A percentile compares a stretch with the other conserved stretches of the same genome.
Evolutionary conservation across 106 monocot genomes (phyloP).

Genomic region (Apostasia ramifera): DNA sequence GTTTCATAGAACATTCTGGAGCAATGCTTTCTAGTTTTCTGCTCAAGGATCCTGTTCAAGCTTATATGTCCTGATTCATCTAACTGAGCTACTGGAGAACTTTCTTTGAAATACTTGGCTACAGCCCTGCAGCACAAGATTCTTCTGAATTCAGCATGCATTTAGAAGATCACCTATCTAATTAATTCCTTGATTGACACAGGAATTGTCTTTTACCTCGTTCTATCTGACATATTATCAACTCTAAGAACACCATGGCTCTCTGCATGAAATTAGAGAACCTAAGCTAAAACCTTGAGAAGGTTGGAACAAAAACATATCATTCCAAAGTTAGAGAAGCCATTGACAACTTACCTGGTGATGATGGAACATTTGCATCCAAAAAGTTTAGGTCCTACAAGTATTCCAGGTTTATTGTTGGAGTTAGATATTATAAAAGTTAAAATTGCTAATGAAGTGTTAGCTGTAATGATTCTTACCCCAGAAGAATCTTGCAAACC

Average conservation of each 20-base stretch:
- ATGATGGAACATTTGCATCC: neutral
- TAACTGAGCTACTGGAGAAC: neutral
- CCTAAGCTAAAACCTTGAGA: neutral
- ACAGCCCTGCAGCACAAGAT: slow-evolving; percentile 4
- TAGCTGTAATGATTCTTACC: neutral
- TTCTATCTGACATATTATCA: slow-evolving; percentile 1
- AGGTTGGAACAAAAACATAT: neutral
- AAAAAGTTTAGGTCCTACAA: slow-evolving; percentile 6
- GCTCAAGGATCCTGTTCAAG: slow-evolving; percentile 4
- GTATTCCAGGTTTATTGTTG: too few relatives aligned
- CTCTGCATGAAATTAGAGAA: neutral
- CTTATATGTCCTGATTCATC: neutral
- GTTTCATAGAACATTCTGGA: slow-evolving; percentile 12
- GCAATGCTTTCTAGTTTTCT: slow-evolving; percentile 4
- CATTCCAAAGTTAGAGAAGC: too few relatives aligned
- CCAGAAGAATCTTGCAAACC: slow-evolving; percentile 23
- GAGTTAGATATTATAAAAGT: too few relatives aligned
- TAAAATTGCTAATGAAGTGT: neutral
- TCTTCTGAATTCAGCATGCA: neutral
- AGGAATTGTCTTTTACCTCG: slow-evolving; percentile 1
- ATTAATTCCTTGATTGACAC: neutral
- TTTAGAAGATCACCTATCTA: too few relatives aligned
- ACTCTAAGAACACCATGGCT: neutral
- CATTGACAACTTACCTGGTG: neutral
- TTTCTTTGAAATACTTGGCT: slow-evolving; percentile 6